Percentiles rank a stretch among this genome's conserved stretches.
Conservation (phyloP, 2,329 filamentous ascomycete genomes). For the Colletotrichum sp. region DNA sequence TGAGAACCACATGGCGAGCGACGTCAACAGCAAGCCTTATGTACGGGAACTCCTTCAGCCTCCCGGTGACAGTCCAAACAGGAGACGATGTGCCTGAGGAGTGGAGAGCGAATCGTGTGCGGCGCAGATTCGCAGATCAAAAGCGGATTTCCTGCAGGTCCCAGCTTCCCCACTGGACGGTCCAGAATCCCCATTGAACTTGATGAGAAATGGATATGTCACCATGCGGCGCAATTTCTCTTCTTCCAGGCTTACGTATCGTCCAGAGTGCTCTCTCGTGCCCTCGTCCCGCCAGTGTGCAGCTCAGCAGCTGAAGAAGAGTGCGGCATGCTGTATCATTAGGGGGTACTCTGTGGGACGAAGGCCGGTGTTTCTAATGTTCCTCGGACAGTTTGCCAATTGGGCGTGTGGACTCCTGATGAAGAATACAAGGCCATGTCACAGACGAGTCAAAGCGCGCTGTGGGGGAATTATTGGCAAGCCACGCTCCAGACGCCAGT, state of each 20-base stretch:
- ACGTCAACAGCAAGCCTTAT: not conserved
- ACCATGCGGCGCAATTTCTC: not conserved
- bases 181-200: not conserved
- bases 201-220: not conserved
- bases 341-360: not conserved
- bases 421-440: not conserved
- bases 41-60: not conserved
- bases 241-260: not conserved
- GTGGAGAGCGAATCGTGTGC: conserved; percentile 12
- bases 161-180: conserved; percentile 7
- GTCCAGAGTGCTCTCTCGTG: not conserved
- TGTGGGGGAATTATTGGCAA: not conserved
- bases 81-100: not conserved
- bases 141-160: conserved; percentile 15
- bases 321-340: not conserved
- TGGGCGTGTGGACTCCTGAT: not conserved
- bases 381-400: not conserved
- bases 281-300: not conserved
- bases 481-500: not conserved
- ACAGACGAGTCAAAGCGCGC: conserved; percentile 16
- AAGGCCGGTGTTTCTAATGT: not conserved
- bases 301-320: not conserved
- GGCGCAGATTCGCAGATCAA: conserved; percentile 19
- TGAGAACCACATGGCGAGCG: not conserved
- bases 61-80: not conserved